phyloP scores from a whole-genome alignment of 371 early-diverging fungal genomes.

The Syncephalastrum contaminatum region DNA sequence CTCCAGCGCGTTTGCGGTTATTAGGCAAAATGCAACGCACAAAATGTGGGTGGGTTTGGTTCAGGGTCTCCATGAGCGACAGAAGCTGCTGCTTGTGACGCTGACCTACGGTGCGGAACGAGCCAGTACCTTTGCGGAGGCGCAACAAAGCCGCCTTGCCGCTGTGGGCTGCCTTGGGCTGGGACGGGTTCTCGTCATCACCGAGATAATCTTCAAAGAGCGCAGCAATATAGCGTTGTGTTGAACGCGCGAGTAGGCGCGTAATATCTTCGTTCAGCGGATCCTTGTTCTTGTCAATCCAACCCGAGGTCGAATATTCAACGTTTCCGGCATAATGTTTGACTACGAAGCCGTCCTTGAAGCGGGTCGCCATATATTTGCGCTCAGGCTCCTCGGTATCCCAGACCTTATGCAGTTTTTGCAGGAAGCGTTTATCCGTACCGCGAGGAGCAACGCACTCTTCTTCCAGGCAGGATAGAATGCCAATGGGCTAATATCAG shows the following conservation, averaged over 20 bases:
- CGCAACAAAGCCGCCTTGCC: conserved; percentile 22
- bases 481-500: conserved; percentile 86
- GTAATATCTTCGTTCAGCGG: conserved; percentile 98
- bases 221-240: conserved; percentile 73
- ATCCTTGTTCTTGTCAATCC: conserved; percentile 99
- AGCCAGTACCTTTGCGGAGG: conserved; percentile 62
- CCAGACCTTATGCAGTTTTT: conserved; percentile 92
- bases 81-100: conserved; percentile 95
- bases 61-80: conserved; percentile 88
- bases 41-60: conserved; percentile 97
- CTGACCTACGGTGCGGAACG: conserved; percentile 96
- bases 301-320: conserved; percentile 93
- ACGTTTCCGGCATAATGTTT: conserved; percentile 99
- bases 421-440: conserved; percentile 94
- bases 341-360: conserved; percentile 92
- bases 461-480: conserved; percentile 98
- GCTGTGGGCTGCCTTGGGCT: neutral
- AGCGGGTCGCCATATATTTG: conserved; percentile 88
- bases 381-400: conserved; percentile 57
- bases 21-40: conserved; percentile 99
- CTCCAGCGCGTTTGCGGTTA: conserved; percentile 86
- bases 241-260: conserved; percentile 80
- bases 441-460: conserved; percentile 99
- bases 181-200: conserved; percentile 46
- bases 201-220: conserved; percentile 83